Evolutionary conservation across 2,329 filamentous ascomycete genomes (phyloP), one percentile per base, ranked within the genome.

Genomic region (Tolypocladium tundrense): DNA sequence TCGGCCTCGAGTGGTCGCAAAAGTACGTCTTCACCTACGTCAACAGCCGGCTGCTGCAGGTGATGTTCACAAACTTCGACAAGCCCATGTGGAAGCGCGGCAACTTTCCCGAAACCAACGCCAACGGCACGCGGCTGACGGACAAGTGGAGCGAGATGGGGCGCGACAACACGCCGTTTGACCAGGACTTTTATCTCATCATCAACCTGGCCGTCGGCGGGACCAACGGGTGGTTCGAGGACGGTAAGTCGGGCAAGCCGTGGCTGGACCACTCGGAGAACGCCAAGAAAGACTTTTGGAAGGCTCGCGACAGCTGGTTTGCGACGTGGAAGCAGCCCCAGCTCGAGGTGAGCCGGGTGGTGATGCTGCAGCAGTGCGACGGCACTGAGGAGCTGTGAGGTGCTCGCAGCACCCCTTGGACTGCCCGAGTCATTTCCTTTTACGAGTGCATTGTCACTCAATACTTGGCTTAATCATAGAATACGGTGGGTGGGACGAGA

Each of bases 1-100:
- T 86, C 66, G 90, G 90, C 16, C 72, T 95, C 2, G 90, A 95
- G 73, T 95, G 90, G 90, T 91, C 85, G 55, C 82, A 93, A 65
- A 93, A 92, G 72, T 94, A 95, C 71, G 76, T 94, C 60, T 95
- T 93, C 76, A 92, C 88, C 31, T 95, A 91, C 69, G 80, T 95
- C 75, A 88, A 94, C 78, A 87, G 83, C 52, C 86, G 88, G 14
- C 82, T 95, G 24, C 77, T 91, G 35, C 89, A 93, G 70, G 88
- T 93, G 55, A 79, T 91, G 61, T 95, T 91, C 76, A 86, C 83
- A 64, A 88, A 86, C 70, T 91, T 91, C 67, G 76, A 87, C 64
- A 69, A 82, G 65, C 79, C 83, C 11, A 81, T 91, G 67, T 91
- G 85, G 83, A 63, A 83, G 63, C 83, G 86, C 53, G 88, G 88